Evolutionary conservation across 2,329 filamentous ascomycete species (phyloP).

Genomic region (Aspergillus sp.): DNA sequence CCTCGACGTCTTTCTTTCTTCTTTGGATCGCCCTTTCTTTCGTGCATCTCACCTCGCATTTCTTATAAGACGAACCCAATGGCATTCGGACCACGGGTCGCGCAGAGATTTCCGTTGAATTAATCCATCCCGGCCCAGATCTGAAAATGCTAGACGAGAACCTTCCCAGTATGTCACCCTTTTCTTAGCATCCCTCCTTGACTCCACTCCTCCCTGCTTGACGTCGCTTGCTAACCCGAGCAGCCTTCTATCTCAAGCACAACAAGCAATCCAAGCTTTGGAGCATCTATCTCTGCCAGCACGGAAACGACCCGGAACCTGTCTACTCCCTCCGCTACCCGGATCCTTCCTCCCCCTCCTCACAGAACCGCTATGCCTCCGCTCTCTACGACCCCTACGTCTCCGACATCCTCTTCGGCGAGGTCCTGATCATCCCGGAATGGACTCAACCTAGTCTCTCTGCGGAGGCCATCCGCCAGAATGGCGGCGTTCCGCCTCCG

Average conservation of each 20-base stretch:
- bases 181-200: background rate
- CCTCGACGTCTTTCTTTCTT: background rate
- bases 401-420: conserved; percentile 79
- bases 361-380: conserved; percentile 81
- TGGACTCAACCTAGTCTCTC: conserved; percentile 83
- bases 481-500: conserved; percentile 65
- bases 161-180: conserved; percentile 64
- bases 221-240: conserved; percentile 15
- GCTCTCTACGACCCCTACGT: conserved; percentile 82
- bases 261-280: conserved; percentile 46
- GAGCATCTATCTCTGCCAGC: conserved; percentile 57
- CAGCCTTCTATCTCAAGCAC: conserved; percentile 63
- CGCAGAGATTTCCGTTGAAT: background rate
- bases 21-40: background rate
- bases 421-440: conserved; percentile 80
- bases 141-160: conserved; percentile 83
- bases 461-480: conserved; percentile 72
- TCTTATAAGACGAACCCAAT: conserved; percentile 14
- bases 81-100: conserved; percentile 10
- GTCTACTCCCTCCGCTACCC: conserved; percentile 79
- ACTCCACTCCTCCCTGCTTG: background rate
- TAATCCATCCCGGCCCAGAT: background rate
- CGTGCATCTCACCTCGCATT: background rate
- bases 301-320: conserved; percentile 77
- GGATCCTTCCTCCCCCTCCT: conserved; percentile 68